Base-by-base conservation (phyloP, 306 rosid species). In the Vigna reflexopilosa region DNA sequence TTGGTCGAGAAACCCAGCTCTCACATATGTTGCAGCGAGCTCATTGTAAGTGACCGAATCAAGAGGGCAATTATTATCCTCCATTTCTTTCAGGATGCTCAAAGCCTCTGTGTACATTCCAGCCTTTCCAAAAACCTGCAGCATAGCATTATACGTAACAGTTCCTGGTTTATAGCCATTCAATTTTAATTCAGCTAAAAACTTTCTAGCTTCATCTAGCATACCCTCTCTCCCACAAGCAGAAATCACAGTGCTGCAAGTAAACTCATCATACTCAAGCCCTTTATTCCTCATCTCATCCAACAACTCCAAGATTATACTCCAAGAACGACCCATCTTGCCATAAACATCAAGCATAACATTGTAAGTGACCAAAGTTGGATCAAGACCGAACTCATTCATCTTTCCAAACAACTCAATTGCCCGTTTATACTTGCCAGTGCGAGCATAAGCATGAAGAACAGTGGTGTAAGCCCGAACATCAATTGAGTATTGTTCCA, bases 261-360 rank as follows among this genome's bases (percentile, higher is more conserved):
- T 93, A 80, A 96, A 96, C 78, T 96, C 99, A 83, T 96, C 99
- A 59, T 85, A 91, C 69, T 88, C 83, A 32, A 93, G 88, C 28
- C 96, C 91, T 76, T 83, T 83, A 51, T 81, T 73, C 50, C 80
- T 90, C 85, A 96, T 93, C 86, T 93, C 97, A 85, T 87, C 96
- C 94, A 96, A 83, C 13, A 96, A 88, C 24, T 75, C 90, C 72
- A 93, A 83, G 71, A 96, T 89, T 17, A 73, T 83, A 77, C 67
- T 58, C 99, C 99, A 96, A 34, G 98, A 93, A 19, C 96, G 89
- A 71, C 99, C 99, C 99, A 89, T 96, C 83, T 89, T 96, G 66
- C 99, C 99, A 73, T 88, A 93, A 74, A 96, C 98, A 84, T 90
- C 94, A 72, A 96, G 98, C 96, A 96, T 90, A 62, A 96, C 96